These are phyloP conservation scores for Pichia sp. DNA, from an alignment of 1,139 yeast genomes.

Conservation along the genomic window DNA sequence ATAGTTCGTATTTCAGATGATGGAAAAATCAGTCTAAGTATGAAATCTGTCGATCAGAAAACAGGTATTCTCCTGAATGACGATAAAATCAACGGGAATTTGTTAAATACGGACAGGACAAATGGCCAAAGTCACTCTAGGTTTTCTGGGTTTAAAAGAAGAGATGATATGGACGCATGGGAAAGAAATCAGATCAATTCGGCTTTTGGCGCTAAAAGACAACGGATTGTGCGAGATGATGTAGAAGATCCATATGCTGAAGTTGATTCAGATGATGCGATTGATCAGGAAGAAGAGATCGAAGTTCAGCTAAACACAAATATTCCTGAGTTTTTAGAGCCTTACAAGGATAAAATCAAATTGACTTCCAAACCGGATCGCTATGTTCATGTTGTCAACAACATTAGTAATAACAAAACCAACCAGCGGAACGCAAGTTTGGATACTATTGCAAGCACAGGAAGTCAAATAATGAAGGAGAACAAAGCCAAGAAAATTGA, in stretches of 20 bases:
- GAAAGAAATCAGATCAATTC: conserved; percentile 57
- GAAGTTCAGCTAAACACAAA: conserved; percentile 67
- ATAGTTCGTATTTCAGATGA: conserved; percentile 32
- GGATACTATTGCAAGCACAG: conserved; percentile 66
- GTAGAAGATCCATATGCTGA: conserved; percentile 38
- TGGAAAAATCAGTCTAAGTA: conserved; percentile 49
- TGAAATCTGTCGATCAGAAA: conserved; percentile 69
- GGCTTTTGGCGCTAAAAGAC: conserved; percentile 23
- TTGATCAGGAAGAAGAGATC: conserved; percentile 34
- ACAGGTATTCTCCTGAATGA: conserved; percentile 41
- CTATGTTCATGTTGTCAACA: background rate
- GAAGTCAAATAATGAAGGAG: conserved; percentile 62
- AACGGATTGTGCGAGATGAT: conserved; percentile 8
- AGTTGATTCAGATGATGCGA: conserved; percentile 20
- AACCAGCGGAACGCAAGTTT: conserved; percentile 32
- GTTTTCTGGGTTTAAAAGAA: conserved; percentile 29
- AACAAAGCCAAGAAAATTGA: conserved; percentile 51
- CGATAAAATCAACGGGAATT: background rate
- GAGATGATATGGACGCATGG: conserved; percentile 88
- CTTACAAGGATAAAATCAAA: conserved; percentile 27
- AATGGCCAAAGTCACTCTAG: background rate
- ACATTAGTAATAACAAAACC: background rate
- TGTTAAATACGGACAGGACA: background rate
- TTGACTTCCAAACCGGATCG: background rate
- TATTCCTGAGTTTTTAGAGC: conserved; percentile 67